These are phyloP conservation scores for Sphaerobolus stellatus DNA, from an alignment of 1,284 basidiomycete species.

Conservation along the genomic window DNA sequence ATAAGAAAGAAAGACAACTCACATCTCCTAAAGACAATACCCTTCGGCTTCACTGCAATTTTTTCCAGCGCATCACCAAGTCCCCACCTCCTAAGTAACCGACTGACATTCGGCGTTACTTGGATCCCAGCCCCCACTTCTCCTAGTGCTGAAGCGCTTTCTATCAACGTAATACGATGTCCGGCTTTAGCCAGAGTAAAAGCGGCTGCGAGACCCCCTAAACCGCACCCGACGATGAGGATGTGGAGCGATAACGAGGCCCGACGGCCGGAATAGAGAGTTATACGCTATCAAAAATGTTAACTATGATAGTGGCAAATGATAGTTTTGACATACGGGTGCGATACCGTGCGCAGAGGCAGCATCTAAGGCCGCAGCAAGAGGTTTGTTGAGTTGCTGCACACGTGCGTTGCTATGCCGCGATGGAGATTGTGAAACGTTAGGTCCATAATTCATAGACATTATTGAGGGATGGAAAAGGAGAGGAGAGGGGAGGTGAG, in stretches of 20 bases:
- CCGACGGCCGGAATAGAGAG: conserved; percentile 9
- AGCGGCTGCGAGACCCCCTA: conserved; percentile 48
- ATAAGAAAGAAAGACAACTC: conserved; percentile 15
- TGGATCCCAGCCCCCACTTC: conserved; percentile 55
- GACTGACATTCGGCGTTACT: conserved; percentile 47
- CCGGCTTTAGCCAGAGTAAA: conserved; percentile 45
- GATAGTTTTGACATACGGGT: too few relatives aligned
- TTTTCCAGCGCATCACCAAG: conserved; percentile 42
- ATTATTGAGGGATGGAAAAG: too few relatives aligned
- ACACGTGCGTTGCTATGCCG: too few relatives aligned
- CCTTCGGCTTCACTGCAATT: conserved; percentile 42
- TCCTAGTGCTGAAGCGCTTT: conserved; percentile 41
- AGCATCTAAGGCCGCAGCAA: too few relatives aligned
- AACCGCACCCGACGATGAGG: conserved; percentile 47
- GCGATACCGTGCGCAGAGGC: too few relatives aligned
- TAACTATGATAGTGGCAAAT: too few relatives aligned
- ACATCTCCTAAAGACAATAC: conserved; percentile 50
- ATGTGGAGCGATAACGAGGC: conserved; percentile 40
- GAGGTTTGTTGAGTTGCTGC: too few relatives aligned
- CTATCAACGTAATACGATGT: conserved; percentile 46
- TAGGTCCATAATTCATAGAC: too few relatives aligned
- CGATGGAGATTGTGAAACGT: too few relatives aligned
- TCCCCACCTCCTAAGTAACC: conserved; percentile 54
- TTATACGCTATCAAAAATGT: too few relatives aligned
- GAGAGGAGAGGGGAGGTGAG: too few relatives aligned